These are phyloP conservation scores for Lecanicillium sp. DNA, from an alignment of 2,329 filamentous ascomycete genomes.

Conservation along the genomic window DNA sequence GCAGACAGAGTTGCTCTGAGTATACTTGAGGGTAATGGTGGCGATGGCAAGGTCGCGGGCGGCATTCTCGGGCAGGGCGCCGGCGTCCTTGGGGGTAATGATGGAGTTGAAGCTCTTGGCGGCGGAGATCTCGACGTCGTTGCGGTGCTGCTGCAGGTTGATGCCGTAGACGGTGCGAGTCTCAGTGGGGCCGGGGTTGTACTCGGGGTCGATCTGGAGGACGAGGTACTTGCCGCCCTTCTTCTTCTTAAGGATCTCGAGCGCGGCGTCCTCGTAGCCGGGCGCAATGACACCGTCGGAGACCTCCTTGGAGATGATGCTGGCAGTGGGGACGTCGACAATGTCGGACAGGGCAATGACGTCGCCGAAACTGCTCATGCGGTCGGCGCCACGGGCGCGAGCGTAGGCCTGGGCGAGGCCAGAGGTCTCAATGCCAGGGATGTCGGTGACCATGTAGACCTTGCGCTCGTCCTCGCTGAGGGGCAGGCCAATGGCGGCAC, in stretches of 20 bases:
- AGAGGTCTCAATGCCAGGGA: slow-evolving; percentile 80
- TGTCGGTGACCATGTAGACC: slow-evolving; percentile 98
- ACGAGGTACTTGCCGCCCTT: slow-evolving; percentile 97
- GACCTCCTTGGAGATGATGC: slow-evolving; percentile 96
- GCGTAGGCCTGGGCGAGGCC: slow-evolving; percentile 90
- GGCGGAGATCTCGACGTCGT: slow-evolving; percentile 73
- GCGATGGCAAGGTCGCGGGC: slow-evolving; percentile 88
- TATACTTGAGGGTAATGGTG: slow-evolving; percentile 97
- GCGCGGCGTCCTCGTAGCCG: slow-evolving; percentile 74
- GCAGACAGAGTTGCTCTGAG: slow-evolving; percentile 98
- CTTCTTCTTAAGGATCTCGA: slow-evolving; percentile 93
- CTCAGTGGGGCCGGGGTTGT: slow-evolving; percentile 75
- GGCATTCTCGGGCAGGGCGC: slow-evolving; percentile 69
- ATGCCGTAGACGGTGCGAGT: slow-evolving; percentile 86
- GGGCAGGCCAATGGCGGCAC: slow-evolving; percentile 87
- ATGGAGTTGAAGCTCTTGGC: slow-evolving; percentile 75
- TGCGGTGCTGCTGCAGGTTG: slow-evolving; percentile 82
- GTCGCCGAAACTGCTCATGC: slow-evolving; percentile 98
- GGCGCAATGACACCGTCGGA: slow-evolving; percentile 95
- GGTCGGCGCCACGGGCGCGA: slow-evolving; percentile 88
- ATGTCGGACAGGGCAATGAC: slow-evolving; percentile 88
- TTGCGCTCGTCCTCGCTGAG: slow-evolving; percentile 84
- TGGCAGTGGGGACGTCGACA: slow-evolving; percentile 88
- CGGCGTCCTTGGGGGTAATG: slow-evolving; percentile 76
- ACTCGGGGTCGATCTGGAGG: slow-evolving; percentile 87